These are phyloP conservation scores for Suhomyces bokatorum DNA, from an alignment of 1,139 yeast genomes.

Conservation along the genomic window DNA sequence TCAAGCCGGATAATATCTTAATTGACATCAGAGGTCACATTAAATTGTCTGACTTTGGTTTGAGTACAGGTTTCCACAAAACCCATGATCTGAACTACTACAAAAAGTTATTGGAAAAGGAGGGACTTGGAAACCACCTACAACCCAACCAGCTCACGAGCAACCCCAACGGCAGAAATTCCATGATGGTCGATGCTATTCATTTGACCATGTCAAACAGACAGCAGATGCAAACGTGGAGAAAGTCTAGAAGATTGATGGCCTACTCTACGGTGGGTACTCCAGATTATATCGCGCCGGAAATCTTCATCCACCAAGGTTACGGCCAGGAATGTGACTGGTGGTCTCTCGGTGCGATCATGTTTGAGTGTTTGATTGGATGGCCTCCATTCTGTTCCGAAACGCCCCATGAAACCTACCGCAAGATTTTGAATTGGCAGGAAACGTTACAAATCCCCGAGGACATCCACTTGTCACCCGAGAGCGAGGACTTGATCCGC, in stretches of 20 bases:
- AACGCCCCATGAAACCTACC: slow-evolving; percentile 96
- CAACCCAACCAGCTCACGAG: slow-evolving; percentile 25
- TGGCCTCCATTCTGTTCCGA: slow-evolving; percentile 99
- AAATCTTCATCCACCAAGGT: slow-evolving; percentile 93
- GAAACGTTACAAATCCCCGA: slow-evolving; percentile 93
- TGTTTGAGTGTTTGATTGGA: slow-evolving; percentile 98
- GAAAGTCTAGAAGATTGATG: slow-evolving; percentile 93
- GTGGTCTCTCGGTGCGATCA: slow-evolving; percentile 99
- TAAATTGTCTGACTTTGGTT: slow-evolving; percentile 78
- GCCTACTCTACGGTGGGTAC: slow-evolving; percentile 99
- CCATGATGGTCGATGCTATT: slow-evolving; percentile 92
- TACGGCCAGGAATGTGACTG: slow-evolving; percentile 99
- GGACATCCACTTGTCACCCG: slow-evolving; percentile 90
- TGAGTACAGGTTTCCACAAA: slow-evolving; percentile 82
- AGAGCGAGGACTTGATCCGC: slow-evolving; percentile 89
- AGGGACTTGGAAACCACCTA: slow-evolving; percentile 33
- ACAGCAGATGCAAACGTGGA: slow-evolving; percentile 98
- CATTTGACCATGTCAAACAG: slow-evolving; percentile 93
- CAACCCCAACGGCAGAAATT: slow-evolving; percentile 50
- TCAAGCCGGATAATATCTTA: slow-evolving; percentile 77
- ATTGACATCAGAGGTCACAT: slow-evolving; percentile 81
- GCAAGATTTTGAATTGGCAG: slow-evolving; percentile 93
- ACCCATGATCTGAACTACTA: slow-evolving; percentile 81
- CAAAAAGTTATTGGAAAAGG: slow-evolving; percentile 68
- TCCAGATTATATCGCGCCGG: slow-evolving; percentile 98